These are phyloP conservation scores for Trametes meyenii DNA, from an alignment of 768 basidiomycete species.

Conservation along the genomic window DNA sequence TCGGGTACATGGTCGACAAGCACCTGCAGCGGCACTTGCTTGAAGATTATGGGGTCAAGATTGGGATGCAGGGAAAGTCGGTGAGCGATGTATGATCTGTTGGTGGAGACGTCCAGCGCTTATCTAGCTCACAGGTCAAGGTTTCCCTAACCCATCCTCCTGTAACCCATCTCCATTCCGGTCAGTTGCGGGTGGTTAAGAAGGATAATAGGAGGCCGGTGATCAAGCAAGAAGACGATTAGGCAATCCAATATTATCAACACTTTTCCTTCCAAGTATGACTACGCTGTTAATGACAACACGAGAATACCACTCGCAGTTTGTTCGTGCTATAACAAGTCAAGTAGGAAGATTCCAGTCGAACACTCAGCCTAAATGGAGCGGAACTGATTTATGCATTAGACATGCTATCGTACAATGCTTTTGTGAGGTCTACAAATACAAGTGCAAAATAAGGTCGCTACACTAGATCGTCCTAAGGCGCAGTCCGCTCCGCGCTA, in stretches of 20 bases:
- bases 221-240: conserved; percentile 11
- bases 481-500: background rate
- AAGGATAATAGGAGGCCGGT: conserved; percentile 10
- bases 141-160: conserved; percentile 4
- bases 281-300: too few species aligned
- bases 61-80: conserved; percentile 7
- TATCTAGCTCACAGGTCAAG: background rate
- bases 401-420: conserved; percentile 19
- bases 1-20: conserved; percentile 27
- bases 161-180: background rate
- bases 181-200: conserved; percentile 8
- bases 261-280: too few species aligned
- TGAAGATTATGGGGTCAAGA: conserved; percentile 20
- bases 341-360: background rate
- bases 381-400: conserved; percentile 3
- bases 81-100: background rate
- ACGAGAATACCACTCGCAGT: too few species aligned
- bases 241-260: background rate
- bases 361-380: background rate
- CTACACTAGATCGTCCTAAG: conserved; percentile 7
- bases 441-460: conserved; percentile 14
- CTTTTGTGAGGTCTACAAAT: conserved; percentile 11
- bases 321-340: background rate
- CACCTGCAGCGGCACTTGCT: conserved; percentile 28
- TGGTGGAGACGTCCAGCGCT: background rate